Evolutionary conservation across 768 basidiomycete genomes (phyloP), one percentile per base, ranked within the genome.

Genomic region (Boletus vinaceobasis): DNA sequence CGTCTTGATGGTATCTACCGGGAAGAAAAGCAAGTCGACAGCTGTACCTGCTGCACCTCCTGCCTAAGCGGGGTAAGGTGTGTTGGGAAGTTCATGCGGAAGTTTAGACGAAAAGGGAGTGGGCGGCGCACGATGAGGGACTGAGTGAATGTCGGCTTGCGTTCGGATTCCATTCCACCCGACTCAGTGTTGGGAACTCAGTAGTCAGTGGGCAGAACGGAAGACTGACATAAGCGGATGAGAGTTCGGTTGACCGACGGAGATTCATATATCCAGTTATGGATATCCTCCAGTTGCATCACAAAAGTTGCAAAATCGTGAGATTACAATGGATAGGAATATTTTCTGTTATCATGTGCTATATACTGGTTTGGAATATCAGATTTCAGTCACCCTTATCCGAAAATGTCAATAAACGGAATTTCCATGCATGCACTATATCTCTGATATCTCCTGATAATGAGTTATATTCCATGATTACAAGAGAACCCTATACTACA

Each of bases 1-100:
- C 37, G 97, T 98, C 74, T 99, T 99, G 68, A 98, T 73, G 1
- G 96, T 97, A 74, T 99, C 96, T 53, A 99, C 85, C 2, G 96
- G 96, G 71, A 93, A 99, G 76, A 99, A 95, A 21, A 97, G 80
- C 43, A 98, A 80, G 73, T 99, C 96, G 17, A 98, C 96, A 2
- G 93, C 80, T 8, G 92, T 88, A 27, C 96, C 96, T 32, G 97
- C 93, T n/a, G 87, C 70, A 21, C 89, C 95, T 26, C 96, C 93
- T 40, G 91, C 88, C 89, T 93, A 62, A 31, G 55, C 50, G 45
- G 27, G 43, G 37, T n/a, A 43, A 53, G 46, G 46, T 52, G 39
- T 37, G 35, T 60, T 51, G 45, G 27, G 26, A 50, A 56, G 56
- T 58, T 56, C 52, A 52, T 57, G 56, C n/a, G 38, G 39, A 26